A percentile compares a stretch with the other conserved stretches of the same genome.
Evolutionary conservation across 371 early-diverging fungal species (phyloP).

Genomic region (Apophysomyces elegans): DNA sequence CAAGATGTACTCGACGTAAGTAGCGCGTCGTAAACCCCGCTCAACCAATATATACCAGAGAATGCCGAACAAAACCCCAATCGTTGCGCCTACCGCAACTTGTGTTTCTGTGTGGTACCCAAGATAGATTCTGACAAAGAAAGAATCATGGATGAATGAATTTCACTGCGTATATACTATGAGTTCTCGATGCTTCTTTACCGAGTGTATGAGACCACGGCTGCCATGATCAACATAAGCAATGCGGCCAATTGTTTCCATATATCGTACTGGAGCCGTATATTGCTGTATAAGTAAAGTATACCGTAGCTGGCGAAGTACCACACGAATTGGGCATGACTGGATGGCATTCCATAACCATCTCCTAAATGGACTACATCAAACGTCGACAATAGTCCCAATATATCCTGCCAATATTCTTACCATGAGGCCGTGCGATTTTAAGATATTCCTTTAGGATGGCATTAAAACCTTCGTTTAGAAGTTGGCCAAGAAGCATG

Average conservation of each 20-base stretch:
- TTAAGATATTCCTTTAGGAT: conserved; percentile 72
- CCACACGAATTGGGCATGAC: conserved; percentile 92
- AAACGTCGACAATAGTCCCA: conserved; percentile 1
- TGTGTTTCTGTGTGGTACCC: conserved; percentile 83
- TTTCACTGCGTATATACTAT: neutral
- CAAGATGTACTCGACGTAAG: conserved; percentile 46
- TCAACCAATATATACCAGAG: conserved; percentile 62
- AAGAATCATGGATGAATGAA: neutral
- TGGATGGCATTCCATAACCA: conserved; percentile 96
- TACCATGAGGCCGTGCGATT: conserved; percentile 80
- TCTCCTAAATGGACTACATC: conserved; percentile 71
- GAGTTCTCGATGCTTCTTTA: conserved; percentile 24
- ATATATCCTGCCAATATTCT: neutral
- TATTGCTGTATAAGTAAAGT: conserved; percentile 62
- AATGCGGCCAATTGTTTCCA: conserved; percentile 51
- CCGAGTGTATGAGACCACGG: conserved; percentile 62
- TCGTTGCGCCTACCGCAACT: conserved; percentile 69
- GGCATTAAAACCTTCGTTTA: conserved; percentile 78
- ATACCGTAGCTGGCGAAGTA: conserved; percentile 74
- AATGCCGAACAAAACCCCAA: conserved; percentile 66
- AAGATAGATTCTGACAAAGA: conserved; percentile 71
- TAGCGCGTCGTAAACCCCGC: conserved; percentile 38
- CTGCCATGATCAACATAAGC: conserved; percentile 41
- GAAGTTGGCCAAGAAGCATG: conserved; percentile 81
- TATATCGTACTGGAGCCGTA: conserved; percentile 29